Conservation (phyloP, 2,329 filamentous ascomycete genomes). For the Pestalotiopsis sp. region DNA sequence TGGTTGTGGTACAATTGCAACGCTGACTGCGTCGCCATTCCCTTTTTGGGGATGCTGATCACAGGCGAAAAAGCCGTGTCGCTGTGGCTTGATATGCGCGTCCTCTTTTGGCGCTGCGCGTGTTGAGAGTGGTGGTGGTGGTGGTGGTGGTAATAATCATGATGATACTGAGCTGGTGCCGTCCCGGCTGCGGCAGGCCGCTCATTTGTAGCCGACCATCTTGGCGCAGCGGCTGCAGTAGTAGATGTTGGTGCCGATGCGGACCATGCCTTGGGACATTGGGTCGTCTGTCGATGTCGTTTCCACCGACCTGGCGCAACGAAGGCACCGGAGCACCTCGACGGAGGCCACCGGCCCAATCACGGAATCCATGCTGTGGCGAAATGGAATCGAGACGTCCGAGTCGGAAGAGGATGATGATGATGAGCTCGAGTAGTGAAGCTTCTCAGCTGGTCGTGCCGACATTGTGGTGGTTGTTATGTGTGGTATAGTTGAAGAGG, state of each 20-base stretch:
- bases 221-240: conserved; percentile 67
- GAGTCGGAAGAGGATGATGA: conserved; percentile 39
- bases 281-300: conserved; percentile 63
- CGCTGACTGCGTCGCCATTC: background rate
- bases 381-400: conserved; percentile 39
- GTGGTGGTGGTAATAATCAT: background rate
- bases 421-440: conserved; percentile 40
- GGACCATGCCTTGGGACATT: conserved; percentile 62
- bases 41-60: background rate
- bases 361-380: conserved; percentile 53
- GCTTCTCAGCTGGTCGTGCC: conserved; percentile 35
- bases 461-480: conserved; percentile 26
- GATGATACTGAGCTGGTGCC: background rate
- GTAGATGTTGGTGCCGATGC: conserved; percentile 67
- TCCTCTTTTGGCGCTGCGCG: background rate
- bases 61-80: background rate
- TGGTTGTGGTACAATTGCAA: background rate
- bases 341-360: conserved; percentile 51
- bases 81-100: background rate
- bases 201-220: conserved; percentile 66
- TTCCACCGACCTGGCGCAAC: conserved; percentile 63
- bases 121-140: background rate
- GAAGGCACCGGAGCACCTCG: conserved; percentile 64
- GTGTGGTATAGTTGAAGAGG: background rate
- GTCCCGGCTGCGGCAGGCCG: background rate